phyloP scores from a whole-genome alignment of 257 asterid genomes.

The Solanum ossicruentum region DNA sequence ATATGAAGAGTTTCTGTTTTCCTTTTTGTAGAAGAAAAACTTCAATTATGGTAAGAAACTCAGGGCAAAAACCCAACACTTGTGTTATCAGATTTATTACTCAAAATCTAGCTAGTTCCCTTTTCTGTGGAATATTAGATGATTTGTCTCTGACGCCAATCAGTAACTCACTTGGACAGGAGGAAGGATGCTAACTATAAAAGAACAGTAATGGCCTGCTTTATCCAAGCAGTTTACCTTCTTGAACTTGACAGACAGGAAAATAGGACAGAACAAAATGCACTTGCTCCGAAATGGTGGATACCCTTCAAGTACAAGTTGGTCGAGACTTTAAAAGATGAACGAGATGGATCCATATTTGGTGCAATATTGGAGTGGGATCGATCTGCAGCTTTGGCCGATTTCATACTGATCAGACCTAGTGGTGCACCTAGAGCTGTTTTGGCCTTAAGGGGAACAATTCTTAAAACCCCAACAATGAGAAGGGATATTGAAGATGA shows the following conservation, averaged over 20 bases:
- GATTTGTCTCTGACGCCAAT: neutral
- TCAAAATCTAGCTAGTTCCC: neutral
- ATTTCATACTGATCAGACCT: constrained; percentile 62
- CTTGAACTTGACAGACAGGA: constrained; percentile 95
- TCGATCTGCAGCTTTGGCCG: constrained; percentile 75
- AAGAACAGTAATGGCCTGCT: constrained; percentile 87
- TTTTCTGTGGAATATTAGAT: neutral
- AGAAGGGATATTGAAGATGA: constrained; percentile 94
- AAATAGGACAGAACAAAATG: constrained; percentile 45
- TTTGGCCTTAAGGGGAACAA: constrained; percentile 75
- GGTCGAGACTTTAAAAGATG: constrained; percentile 57
- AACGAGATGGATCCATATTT: constrained; percentile 86
- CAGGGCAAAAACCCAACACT: no score
- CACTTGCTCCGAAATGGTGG: constrained; percentile 99
- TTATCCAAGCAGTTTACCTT: constrained; percentile 89
- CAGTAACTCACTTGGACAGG: constrained; percentile 35
- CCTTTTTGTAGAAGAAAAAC: no score
- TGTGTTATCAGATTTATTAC: neutral
- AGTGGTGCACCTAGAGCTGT: constrained; percentile 89
- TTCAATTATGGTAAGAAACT: no score
- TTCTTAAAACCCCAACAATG: constrained; percentile 66
- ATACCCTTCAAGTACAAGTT: constrained; percentile 83
- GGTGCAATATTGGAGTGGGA: constrained; percentile 97
- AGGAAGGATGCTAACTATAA: constrained; percentile 85
- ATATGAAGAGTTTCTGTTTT: no score